A percentile compares a stretch with the other conserved stretches of the same genome.
Evolutionary conservation across 495 filamentous ascomycete species (phyloP).

Genomic region (Mytilinidion resinicola): DNA sequence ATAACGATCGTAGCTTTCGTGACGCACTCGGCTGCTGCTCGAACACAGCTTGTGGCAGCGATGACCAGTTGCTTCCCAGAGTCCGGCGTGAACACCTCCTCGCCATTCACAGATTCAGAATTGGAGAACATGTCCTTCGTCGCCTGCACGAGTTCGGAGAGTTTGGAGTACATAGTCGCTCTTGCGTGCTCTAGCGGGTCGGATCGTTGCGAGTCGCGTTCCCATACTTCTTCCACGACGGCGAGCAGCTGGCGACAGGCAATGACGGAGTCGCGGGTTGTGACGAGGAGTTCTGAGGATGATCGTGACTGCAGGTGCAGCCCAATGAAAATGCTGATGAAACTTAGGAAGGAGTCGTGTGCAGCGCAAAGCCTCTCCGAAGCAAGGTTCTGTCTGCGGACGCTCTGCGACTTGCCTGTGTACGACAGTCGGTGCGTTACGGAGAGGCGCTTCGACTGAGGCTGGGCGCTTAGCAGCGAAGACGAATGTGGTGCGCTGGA

Average conservation of each 20-base stretch:
- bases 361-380: slow-evolving; percentile 62
- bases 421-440: slow-evolving; percentile 54
- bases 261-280: slow-evolving; percentile 69
- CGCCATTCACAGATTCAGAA: slow-evolving; percentile 55
- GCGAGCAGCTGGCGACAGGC: slow-evolving; percentile 71
- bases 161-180: slow-evolving; percentile 70
- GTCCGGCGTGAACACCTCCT: slow-evolving; percentile 69
- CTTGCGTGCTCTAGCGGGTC: slow-evolving; percentile 61
- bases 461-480: slow-evolving; percentile 16
- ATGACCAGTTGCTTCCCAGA: slow-evolving; percentile 70
- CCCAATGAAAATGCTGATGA: slow-evolving; percentile 86
- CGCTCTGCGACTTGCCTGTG: slow-evolving; percentile 41
- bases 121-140: slow-evolving; percentile 70
- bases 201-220: slow-evolving; percentile 62
- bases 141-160: slow-evolving; percentile 70
- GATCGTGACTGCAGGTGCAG: slow-evolving; percentile 85
- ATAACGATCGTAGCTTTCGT: slow-evolving; percentile 78
- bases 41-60: slow-evolving; percentile 84
- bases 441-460: slow-evolving; percentile 44
- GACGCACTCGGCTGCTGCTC: slow-evolving; percentile 83
- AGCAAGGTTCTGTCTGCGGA: slow-evolving; percentile 49
- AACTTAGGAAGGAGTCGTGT: slow-evolving; percentile 82
- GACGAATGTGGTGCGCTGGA: slow-evolving; percentile 23
- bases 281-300: slow-evolving; percentile 68
- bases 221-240: slow-evolving; percentile 77